Conservation (phyloP, 192 early-diverging fungal genomes). For the Mortierella alpina region DNA sequence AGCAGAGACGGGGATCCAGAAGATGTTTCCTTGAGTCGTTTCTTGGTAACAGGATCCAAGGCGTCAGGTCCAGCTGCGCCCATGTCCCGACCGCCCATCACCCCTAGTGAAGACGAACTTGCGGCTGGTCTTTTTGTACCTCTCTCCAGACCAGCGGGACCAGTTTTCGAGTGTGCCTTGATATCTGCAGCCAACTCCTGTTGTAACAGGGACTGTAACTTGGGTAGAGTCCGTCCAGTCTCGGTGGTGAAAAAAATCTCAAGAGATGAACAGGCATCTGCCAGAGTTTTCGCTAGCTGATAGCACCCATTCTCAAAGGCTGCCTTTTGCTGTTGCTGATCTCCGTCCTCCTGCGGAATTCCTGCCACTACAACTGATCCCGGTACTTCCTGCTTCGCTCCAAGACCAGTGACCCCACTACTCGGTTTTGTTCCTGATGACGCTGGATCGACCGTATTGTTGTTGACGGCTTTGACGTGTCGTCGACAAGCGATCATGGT, state of each 20-base stretch:
- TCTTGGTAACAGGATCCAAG: not conserved
- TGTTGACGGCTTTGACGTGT: slow-evolving; percentile 12
- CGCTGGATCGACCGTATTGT: not conserved
- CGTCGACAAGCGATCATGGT: slow-evolving; percentile 25
- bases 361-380: not conserved
- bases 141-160: slow-evolving; percentile 10
- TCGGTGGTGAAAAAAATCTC: slow-evolving; percentile 32
- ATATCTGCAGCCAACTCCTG: slow-evolving; percentile 36
- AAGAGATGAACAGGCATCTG: slow-evolving; percentile 21
- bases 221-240: slow-evolving; percentile 19
- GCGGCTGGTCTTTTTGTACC: slow-evolving; percentile 19
- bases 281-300: slow-evolving; percentile 10
- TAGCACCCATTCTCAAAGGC: not conserved
- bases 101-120: not conserved
- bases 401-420: not conserved
- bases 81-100: not conserved
- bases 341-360: no score
- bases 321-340: not conserved
- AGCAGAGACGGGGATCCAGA: no score
- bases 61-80: not conserved
- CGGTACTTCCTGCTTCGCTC: not conserved
- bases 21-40: no score
- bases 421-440: not conserved
- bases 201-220: slow-evolving; percentile 1
- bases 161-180: slow-evolving; percentile 12